Percentiles rank a stretch among this genome's conserved stretches.
phyloP scores from a whole-genome alignment of 225 moss, liverwort and hornwort species.

The Ulota crispa region DNA sequence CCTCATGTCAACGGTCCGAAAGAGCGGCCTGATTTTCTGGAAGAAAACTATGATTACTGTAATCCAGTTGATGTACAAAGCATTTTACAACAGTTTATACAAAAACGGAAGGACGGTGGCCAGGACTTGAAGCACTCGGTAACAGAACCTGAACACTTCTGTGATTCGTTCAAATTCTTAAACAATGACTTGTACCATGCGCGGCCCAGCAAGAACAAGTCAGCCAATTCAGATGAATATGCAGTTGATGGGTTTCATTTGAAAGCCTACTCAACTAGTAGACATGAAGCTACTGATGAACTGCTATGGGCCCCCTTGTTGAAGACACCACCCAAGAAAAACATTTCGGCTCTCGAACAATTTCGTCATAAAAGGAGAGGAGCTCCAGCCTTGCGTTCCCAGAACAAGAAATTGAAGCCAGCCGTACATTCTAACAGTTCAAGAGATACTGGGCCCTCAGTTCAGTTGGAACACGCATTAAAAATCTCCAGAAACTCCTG shows the following conservation, averaged over 20 bases:
- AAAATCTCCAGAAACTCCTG: constrained; percentile 33
- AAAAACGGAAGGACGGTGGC: constrained; percentile 28
- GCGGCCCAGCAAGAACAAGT: constrained; percentile 3
- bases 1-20: not conserved
- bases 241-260: constrained; percentile 12
- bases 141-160: constrained; percentile 12
- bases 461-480: constrained; percentile 27
- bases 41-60: constrained; percentile 9
- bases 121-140: constrained; percentile 15
- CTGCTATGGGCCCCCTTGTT: constrained; percentile 11
- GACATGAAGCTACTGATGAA: constrained; percentile 24
- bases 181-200: constrained; percentile 1
- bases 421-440: constrained; percentile 4
- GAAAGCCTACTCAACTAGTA: constrained; percentile 1
- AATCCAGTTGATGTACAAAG: constrained; percentile 23
- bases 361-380: constrained; percentile 22
- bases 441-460: constrained; percentile 8
- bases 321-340: constrained; percentile 26
- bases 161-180: constrained; percentile 17
- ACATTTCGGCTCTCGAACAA: constrained; percentile 31
- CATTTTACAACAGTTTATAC: constrained; percentile 32
- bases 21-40: not conserved
- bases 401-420: constrained; percentile 28
- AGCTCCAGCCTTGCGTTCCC: constrained; percentile 24
- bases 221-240: constrained; percentile 3